Conservation (phyloP, 1,284 basidiomycete species). For the Trichosporon coremiiforme region DNA sequence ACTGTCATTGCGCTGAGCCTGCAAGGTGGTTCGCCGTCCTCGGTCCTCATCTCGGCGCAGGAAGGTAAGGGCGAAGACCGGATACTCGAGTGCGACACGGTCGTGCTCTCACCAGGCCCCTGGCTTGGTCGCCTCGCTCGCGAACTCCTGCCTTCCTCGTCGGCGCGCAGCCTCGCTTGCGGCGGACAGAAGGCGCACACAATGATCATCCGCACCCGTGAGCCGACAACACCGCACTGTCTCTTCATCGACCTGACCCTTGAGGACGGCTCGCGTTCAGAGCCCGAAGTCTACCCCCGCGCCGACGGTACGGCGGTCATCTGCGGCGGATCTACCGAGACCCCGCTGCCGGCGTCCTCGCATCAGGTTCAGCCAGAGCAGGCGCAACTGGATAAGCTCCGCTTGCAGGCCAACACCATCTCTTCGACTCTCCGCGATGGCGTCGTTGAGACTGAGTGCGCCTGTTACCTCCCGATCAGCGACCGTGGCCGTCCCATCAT, state of each 20-base stretch:
- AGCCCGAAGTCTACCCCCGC: slow-evolving; percentile 60
- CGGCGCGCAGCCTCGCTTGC: slow-evolving; percentile 52
- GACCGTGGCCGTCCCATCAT: slow-evolving; percentile 60
- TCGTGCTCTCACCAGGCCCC: slow-evolving; percentile 79
- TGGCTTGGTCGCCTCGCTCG: slow-evolving; percentile 72
- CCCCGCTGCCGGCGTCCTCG: slow-evolving; percentile 53
- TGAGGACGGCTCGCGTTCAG: slow-evolving; percentile 52
- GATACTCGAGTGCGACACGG: slow-evolving; percentile 56
- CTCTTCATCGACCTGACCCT: slow-evolving; percentile 63
- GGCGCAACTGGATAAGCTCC: slow-evolving; percentile 55
- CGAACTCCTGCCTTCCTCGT: slow-evolving; percentile 59
- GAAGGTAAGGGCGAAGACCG: slow-evolving; percentile 42
- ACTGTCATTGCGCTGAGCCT: slow-evolving; percentile 34
- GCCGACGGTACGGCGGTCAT: slow-evolving; percentile 57
- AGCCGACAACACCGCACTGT: slow-evolving; percentile 50
- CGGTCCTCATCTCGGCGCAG: slow-evolving; percentile 30
- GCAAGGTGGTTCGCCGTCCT: slow-evolving; percentile 28
- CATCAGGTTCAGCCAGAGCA: slow-evolving; percentile 55
- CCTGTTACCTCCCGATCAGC: slow-evolving; percentile 63
- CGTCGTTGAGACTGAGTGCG: slow-evolving; percentile 58
- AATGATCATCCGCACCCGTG: slow-evolving; percentile 56
- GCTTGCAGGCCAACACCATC: slow-evolving; percentile 58
- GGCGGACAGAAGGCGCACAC: slow-evolving; percentile 60
- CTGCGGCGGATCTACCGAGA: slow-evolving; percentile 54
- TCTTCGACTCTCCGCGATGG: slow-evolving; percentile 54